Evolutionary conservation across 2,329 filamentous ascomycete genomes (phyloP).

Genomic region (Neopestalotiopsis clavispora): DNA sequence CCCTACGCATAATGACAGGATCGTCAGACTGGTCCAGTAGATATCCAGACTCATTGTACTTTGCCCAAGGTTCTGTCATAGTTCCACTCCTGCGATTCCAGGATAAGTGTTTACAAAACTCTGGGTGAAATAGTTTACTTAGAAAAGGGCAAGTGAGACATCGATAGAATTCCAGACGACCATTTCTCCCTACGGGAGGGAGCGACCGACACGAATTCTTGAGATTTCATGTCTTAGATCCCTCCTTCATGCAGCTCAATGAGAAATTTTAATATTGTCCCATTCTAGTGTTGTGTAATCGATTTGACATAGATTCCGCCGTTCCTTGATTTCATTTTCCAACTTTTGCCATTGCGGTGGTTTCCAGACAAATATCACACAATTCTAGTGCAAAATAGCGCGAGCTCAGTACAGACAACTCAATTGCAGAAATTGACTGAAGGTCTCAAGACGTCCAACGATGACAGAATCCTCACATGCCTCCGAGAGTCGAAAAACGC

Average conservation of each 20-base stretch:
- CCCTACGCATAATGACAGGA: conserved; percentile 26
- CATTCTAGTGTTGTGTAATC: too few relatives aligned
- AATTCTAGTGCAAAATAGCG: too few relatives aligned
- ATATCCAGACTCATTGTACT: conserved; percentile 22
- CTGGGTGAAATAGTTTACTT: neutral
- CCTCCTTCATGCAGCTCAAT: too few relatives aligned
- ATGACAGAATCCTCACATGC: conserved; percentile 15
- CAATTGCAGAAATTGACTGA: too few relatives aligned
- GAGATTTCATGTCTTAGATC: neutral
- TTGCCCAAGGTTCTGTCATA: neutral
- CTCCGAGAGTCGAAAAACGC: neutral
- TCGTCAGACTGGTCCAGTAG: conserved; percentile 30
- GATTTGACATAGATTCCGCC: too few relatives aligned
- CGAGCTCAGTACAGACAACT: too few relatives aligned
- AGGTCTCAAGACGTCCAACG: neutral
- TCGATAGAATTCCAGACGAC: neutral
- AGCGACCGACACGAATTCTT: neutral
- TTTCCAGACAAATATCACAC: too few relatives aligned
- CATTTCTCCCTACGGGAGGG: neutral
- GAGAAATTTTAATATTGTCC: too few relatives aligned
- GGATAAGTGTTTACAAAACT: too few relatives aligned
- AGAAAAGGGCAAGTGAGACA: conserved; percentile 2
- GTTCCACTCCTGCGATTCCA: neutral
- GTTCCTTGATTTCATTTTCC: neutral
- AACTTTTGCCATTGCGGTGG: too few relatives aligned